Evolutionary conservation across 768 basidiomycete species (phyloP).

Genomic region (Fibroporia radiculosa): DNA sequence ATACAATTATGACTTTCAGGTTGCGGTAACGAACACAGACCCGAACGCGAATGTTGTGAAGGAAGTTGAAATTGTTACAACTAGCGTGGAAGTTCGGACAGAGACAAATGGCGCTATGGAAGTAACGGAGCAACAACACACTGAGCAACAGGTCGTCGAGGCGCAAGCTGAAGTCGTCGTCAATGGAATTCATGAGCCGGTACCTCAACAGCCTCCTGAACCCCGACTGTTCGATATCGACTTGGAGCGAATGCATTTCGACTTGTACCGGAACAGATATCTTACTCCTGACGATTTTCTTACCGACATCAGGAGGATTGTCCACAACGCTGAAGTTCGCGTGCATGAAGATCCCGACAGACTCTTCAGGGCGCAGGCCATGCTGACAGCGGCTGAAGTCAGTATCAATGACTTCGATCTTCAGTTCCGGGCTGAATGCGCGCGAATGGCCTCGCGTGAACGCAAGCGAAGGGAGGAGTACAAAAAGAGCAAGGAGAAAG

Average conservation of each 20-base stretch:
- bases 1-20: slow-evolving; percentile 45
- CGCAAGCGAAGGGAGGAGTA: slow-evolving; percentile 53
- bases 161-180: slow-evolving; percentile 31
- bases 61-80: slow-evolving; percentile 30
- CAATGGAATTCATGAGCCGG: slow-evolving; percentile 15
- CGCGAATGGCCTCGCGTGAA: slow-evolving; percentile 77
- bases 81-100: slow-evolving; percentile 30
- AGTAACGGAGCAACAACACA: slow-evolving; percentile 30
- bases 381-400: slow-evolving; percentile 82
- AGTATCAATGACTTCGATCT: slow-evolving; percentile 83
- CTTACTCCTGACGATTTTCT: slow-evolving; percentile 86
- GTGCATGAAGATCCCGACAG: slow-evolving; percentile 63
- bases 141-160: slow-evolving; percentile 11
- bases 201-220: slow-evolving; percentile 28
- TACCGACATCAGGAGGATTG: slow-evolving; percentile 72
- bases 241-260: slow-evolving; percentile 82
- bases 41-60: slow-evolving; percentile 21
- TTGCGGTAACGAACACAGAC: slow-evolving; percentile 14
- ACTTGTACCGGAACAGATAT: slow-evolving; percentile 80
- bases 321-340: slow-evolving; percentile 61
- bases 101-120: slow-evolving; percentile 37
- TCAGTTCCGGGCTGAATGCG: slow-evolving; percentile 73
- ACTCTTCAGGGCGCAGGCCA: slow-evolving; percentile 74
- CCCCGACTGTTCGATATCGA: slow-evolving; percentile 78
- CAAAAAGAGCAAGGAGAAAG: slow-evolving; percentile 25